Evolutionary conservation across 257 asterid species (phyloP), one percentile per base, ranked within the genome.

Genomic region (Verbena officinalis): DNA sequence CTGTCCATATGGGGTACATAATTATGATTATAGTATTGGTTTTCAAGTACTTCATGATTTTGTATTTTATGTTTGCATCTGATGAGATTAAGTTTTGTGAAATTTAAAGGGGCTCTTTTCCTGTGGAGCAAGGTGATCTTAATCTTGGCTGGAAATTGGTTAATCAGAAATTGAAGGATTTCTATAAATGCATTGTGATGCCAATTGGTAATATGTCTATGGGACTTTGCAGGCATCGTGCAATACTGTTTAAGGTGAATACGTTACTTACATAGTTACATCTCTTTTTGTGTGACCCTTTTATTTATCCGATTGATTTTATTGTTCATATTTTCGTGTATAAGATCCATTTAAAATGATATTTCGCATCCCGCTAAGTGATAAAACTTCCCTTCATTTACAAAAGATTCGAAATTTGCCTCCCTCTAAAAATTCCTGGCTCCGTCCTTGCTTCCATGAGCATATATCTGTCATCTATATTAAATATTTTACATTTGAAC

Each of bases 141-240:
- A 81, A 82, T 60, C 81, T 65, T 53, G 83, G 90, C 34, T 89
- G 97, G 97, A 74, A 78, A 73, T 72, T 69, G 74, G 83, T 78
- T 22, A 79, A 87, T 77, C 84, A 86, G 78, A 78, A 81, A 60
- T 60, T 82, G 43, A 74, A 77, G 77, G 96, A 87, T 72, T 34
- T 74, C 24, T 85, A 85, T 73, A 89, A 88, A 72, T 83, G 97
- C 70, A 64, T 86, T 69, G 95, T 88, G 23, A 78, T 94, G 43
- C 99, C 99, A 15, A 81, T 94, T 44, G 96, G 99, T 61, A 83
- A 74, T 68, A 80, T 87, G 59, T 88, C 96, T 16, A 74, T 78
- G 81, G 99, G 96, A 62, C 96, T 90, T 57, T 94, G 99, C 81
- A 86, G 97, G 83, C 99, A 94, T 66, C 96, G 99, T 13, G 95